These are phyloP conservation scores for Coemansia reversa DNA, from an alignment of 192 early-diverging fungal genomes.

Conservation along the genomic window DNA sequence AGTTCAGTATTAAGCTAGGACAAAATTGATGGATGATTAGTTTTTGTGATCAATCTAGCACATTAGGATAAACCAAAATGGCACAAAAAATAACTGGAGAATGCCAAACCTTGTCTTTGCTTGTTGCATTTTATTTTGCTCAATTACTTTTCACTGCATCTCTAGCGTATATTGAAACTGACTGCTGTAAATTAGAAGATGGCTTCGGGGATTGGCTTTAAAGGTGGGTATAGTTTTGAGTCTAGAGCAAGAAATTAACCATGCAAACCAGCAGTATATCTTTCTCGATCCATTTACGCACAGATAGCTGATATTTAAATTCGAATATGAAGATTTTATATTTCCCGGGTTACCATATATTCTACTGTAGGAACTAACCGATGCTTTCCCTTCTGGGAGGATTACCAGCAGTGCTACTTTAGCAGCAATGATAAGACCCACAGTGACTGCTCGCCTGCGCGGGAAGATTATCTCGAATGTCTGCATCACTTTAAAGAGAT, in stretches of 20 bases:
- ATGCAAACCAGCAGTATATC: not conserved
- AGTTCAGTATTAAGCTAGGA: no score
- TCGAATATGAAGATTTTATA: not conserved
- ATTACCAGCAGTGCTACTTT: conserved; percentile 88
- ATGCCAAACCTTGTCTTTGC: not conserved
- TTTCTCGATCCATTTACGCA: not conserved
- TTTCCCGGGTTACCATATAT: not conserved
- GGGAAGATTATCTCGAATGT: conserved; percentile 96
- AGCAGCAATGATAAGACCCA: conserved; percentile 70
- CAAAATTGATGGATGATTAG: not conserved
- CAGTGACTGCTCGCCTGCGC: conserved; percentile 72
- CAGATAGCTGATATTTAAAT: not conserved
- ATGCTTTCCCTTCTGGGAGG: conserved; percentile 97
- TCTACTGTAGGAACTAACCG: conserved; percentile 70
- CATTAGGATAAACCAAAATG: not conserved
- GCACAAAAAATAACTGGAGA: not conserved
- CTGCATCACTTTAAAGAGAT: conserved; percentile 92
- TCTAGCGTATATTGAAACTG: not conserved
- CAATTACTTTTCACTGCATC: not conserved
- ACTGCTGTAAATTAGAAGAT: conserved; percentile 7
- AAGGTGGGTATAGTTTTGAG: conserved; percentile 24
- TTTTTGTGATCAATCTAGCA: not conserved
- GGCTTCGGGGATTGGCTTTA: conserved; percentile 53
- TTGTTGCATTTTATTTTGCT: conserved; percentile 2
- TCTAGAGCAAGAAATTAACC: not conserved